Base-by-base conservation (phyloP, 192 early-diverging fungal genomes). In the Coemansia sp. region DNA sequence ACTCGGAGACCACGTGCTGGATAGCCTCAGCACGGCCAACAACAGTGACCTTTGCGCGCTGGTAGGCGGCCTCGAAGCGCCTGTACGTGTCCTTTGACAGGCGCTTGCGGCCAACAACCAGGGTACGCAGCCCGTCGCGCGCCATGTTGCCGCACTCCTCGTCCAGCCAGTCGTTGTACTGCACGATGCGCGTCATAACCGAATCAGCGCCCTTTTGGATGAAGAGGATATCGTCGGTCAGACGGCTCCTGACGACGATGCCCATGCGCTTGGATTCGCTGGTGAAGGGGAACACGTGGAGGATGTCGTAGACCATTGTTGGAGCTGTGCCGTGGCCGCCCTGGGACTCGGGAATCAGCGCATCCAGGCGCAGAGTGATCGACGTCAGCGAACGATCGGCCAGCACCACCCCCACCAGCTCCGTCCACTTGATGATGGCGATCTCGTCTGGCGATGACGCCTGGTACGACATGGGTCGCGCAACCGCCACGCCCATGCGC, bases 211-310 rank as follows among this genome's bases (percentile, higher is more conserved):
- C 96, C 83, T 98, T 98, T 71, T 95, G 86, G 61, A 90, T 90
- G 74, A 98, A 98, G 17, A 74, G 81, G 45, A 96, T 91, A 52
- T 96, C 93, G 11, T 86, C 84, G 0, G 86, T 85, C 3, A 68
- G 54, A 42, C 74, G 60, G 45, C 94, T 90, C 14, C 83, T 75
- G 28, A 96, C 84, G 34, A 98, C 83, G 38, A 98, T 93, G 50
- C 96, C 96, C 96, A 98, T 98, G 42, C 96, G 87, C 75, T 98
- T 98, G 10, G 89, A 89, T 73, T 98, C 94, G 76, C 90, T 92
- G n/a, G 94, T 98, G 69, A 98, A 98, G n/a, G 96, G 96, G 60
- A 98, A 98, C 9, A 93, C 84, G n/a, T 95, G 88, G 13, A 98
- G 79, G 2, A 98, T 86, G 25, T 88, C 83, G 74, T 86, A 98